phyloP scores from a whole-genome alignment of 2,329 filamentous ascomycete genomes.

The Trichocomaceae sp. region DNA sequence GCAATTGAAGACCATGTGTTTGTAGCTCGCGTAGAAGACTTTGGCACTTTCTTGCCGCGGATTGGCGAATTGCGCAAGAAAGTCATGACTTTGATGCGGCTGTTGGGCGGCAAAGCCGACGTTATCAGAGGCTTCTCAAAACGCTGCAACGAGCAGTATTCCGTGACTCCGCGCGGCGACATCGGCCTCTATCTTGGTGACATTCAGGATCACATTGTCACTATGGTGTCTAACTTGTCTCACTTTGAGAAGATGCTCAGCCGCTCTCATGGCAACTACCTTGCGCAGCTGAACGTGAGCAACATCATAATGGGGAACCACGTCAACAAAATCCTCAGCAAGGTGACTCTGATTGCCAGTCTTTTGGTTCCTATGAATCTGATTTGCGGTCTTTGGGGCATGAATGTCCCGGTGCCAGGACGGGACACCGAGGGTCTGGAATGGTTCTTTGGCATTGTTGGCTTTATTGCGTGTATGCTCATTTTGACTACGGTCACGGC shows the following conservation, averaged over 20 bases:
- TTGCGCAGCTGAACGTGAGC: slow-evolving; percentile 89
- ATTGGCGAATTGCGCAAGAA: slow-evolving; percentile 92
- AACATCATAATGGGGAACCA: slow-evolving; percentile 81
- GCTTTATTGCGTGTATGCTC: slow-evolving; percentile 40
- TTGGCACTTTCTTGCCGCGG: slow-evolving; percentile 73
- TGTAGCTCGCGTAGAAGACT: slow-evolving; percentile 82
- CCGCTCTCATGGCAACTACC: slow-evolving; percentile 88
- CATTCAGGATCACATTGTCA: slow-evolving; percentile 98
- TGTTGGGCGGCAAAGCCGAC: slow-evolving; percentile 95
- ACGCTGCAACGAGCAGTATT: slow-evolving; percentile 96
- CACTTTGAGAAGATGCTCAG: slow-evolving; percentile 98
- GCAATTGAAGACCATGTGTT: slow-evolving; percentile 94
- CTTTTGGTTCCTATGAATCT: slow-evolving; percentile 95
- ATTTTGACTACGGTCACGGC: slow-evolving; percentile 33
- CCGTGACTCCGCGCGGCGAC: slow-evolving; percentile 89
- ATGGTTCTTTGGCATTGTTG: slow-evolving; percentile 47
- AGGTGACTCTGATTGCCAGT: slow-evolving; percentile 89
- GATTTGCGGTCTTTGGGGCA: slow-evolving; percentile 58
- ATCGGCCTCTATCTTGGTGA: slow-evolving; percentile 95
- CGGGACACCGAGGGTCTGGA: slow-evolving; percentile 26
- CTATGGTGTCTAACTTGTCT: slow-evolving; percentile 92
- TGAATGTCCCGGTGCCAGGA: slow-evolving; percentile 46
- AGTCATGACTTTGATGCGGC: slow-evolving; percentile 84
- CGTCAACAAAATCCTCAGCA: slow-evolving; percentile 83
- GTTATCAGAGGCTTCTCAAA: slow-evolving; percentile 97